Evolutionary conservation across 192 early-diverging fungal genomes (phyloP).

Genomic region (Pilaira anomala): DNA sequence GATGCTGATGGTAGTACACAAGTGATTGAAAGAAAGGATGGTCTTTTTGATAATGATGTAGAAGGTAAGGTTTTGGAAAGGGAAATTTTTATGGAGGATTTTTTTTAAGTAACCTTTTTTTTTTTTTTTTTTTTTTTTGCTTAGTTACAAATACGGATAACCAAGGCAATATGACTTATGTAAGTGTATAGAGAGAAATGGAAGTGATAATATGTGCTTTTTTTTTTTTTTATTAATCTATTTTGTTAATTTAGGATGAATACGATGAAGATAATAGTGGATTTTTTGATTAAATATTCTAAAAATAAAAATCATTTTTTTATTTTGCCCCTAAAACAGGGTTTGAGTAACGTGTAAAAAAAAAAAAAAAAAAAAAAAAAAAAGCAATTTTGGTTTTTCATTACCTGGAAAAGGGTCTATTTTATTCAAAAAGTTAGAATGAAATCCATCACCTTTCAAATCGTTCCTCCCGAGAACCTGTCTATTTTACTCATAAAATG

Average conservation of each 20-base stretch:
- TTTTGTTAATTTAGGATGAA: constrained; percentile 6
- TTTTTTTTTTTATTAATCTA: not conserved
- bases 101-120: not conserved
- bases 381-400: too few relatives aligned
- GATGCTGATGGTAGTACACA: constrained; percentile 33
- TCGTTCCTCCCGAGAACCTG: too few relatives aligned
- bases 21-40: constrained; percentile 26
- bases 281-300: constrained; percentile 11
- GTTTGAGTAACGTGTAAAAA: not conserved
- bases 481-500: too few relatives aligned
- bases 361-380: not conserved
- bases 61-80: constrained; percentile 14
- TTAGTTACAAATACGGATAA: constrained; percentile 30
- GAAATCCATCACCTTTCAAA: too few relatives aligned
- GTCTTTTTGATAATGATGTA: constrained; percentile 27
- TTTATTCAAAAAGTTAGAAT: too few relatives aligned
- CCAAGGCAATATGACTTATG: constrained; percentile 25
- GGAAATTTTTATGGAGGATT: too few relatives aligned
- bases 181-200: not conserved
- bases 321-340: too few relatives aligned
- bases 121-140: not conserved
- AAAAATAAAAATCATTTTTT: too few relatives aligned
- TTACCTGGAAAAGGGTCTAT: too few relatives aligned
- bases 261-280: constrained; percentile 10
- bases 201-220: not conserved